Evolutionary conservation across 805 yeast genomes (phyloP).

Genomic region (Myxozyma melibiosi): DNA sequence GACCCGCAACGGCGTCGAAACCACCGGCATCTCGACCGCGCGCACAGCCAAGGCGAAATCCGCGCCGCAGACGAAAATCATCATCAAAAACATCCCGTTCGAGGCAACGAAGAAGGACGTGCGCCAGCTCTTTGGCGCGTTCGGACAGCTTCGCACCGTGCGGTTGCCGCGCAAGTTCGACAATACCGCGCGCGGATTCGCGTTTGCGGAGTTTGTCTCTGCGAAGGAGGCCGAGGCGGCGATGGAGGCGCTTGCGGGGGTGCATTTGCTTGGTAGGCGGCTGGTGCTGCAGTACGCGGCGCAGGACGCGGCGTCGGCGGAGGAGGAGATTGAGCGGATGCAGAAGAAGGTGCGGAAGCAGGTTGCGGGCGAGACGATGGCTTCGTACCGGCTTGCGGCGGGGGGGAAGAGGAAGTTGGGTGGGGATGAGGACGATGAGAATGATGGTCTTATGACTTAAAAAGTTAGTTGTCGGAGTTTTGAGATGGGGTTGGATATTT

Average conservation of each 20-base stretch:
- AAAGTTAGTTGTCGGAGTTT: too few species aligned
- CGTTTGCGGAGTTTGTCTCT: constrained; percentile 88
- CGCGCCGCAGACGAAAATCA: constrained; percentile 59
- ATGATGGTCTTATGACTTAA: constrained; percentile 9
- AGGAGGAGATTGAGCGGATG: constrained; percentile 88
- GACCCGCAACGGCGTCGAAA: constrained; percentile 55
- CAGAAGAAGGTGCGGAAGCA: constrained; percentile 81
- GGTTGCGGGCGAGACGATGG: constrained; percentile 72
- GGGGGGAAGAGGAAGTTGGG: constrained; percentile 65
- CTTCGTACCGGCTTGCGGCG: constrained; percentile 65
- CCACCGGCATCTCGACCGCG: constrained; percentile 35
- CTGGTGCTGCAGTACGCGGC: constrained; percentile 92
- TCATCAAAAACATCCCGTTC: constrained; percentile 95
- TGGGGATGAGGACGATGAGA: constrained; percentile 48
- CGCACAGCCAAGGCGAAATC: constrained; percentile 24
- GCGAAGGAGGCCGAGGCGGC: constrained; percentile 90
- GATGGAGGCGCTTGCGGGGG: constrained; percentile 90
- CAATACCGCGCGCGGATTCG: constrained; percentile 94
- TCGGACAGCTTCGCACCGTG: constrained; percentile 91
- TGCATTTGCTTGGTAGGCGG: constrained; percentile 93
- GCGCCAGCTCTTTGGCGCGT: constrained; percentile 88
- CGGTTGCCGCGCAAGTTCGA: constrained; percentile 96
- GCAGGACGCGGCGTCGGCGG: constrained; percentile 77
- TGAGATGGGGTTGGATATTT: not conserved
- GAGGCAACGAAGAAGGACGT: constrained; percentile 93